These are phyloP conservation scores for Metschnikowia henanensis DNA, from an alignment of 805 yeast species.

Conservation along the genomic window DNA sequence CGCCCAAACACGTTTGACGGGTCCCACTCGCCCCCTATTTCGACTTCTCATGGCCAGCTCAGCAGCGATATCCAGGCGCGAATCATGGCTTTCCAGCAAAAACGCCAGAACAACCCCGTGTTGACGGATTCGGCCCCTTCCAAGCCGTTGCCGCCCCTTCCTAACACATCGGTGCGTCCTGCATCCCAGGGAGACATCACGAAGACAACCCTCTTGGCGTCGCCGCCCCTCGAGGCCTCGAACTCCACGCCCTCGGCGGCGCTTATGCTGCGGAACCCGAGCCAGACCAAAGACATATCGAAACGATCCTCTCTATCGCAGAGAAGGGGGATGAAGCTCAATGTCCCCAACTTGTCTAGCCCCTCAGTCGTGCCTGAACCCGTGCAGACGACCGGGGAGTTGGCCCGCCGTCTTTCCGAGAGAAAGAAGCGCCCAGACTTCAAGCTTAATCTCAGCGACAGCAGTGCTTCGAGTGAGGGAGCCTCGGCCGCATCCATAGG, in stretches of 20 bases:
- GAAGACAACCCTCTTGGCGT: constrained; percentile 9
- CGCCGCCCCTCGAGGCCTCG: constrained; percentile 11
- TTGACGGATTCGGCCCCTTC: constrained; percentile 9
- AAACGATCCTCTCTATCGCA: constrained; percentile 50
- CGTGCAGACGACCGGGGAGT: constrained; percentile 31
- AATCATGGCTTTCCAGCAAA: constrained; percentile 82
- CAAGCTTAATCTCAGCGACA: constrained; percentile 31
- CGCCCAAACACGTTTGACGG: constrained; percentile 18
- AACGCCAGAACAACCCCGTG: constrained; percentile 40
- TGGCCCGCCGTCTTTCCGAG: constrained; percentile 38
- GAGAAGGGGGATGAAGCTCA: constrained; percentile 54
- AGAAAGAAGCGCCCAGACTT: constrained; percentile 41
- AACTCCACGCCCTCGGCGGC: constrained; percentile 2
- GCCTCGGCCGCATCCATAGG: constrained; percentile 21
- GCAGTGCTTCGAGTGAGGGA: constrained; percentile 16
- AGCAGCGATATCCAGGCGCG: constrained; percentile 85
- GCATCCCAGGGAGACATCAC: constrained; percentile 12
- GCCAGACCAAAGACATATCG: constrained; percentile 16
- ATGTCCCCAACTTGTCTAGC: constrained; percentile 30
- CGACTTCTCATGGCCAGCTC: constrained; percentile 28
- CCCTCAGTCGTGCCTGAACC: constrained; percentile 13
- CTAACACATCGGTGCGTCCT: constrained; percentile 10
- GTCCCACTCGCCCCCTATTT: constrained; percentile 18
- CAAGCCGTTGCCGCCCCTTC: constrained; percentile 20
- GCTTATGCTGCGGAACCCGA: not conserved